Conservation (phyloP, 495 filamentous ascomycete species). For the Penicillium egyptiacum region DNA sequence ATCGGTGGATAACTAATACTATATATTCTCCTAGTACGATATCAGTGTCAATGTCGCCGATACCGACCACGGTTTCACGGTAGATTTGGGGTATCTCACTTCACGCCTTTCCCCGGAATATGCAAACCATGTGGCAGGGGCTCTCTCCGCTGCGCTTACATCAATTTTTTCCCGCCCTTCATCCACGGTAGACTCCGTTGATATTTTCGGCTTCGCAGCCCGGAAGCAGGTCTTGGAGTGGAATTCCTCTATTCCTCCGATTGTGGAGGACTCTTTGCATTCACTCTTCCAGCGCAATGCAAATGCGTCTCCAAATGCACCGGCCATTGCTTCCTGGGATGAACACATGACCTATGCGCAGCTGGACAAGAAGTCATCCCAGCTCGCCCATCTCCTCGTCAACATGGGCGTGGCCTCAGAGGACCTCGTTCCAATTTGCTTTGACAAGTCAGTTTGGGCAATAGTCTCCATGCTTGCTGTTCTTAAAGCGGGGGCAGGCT, state of each 20-base stretch:
- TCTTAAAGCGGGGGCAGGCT: conserved; percentile 45
- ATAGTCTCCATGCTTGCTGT: conserved; percentile 43
- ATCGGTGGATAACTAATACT: not conserved
- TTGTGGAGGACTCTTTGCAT: not conserved
- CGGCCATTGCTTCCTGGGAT: conserved; percentile 46
- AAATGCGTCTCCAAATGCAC: conserved; percentile 20
- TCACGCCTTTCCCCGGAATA: not conserved
- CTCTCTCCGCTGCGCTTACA: not conserved
- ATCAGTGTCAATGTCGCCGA: not conserved
- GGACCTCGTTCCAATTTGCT: conserved; percentile 43
- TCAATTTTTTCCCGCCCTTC: not conserved
- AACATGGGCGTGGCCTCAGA: conserved; percentile 35
- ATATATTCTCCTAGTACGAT: not conserved
- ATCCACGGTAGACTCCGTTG: not conserved
- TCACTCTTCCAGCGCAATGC: not conserved
- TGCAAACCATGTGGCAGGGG: not conserved
- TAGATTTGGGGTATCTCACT: not conserved
- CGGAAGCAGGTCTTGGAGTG: not conserved
- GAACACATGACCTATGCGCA: conserved; percentile 49
- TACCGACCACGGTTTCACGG: not conserved
- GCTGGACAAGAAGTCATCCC: conserved; percentile 35
- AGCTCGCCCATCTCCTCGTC: conserved; percentile 18
- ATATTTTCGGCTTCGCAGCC: not conserved
- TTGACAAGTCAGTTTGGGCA: conserved; percentile 46
- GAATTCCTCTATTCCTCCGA: not conserved